These are phyloP conservation scores for Clavariopsis aquatica DNA, from an alignment of 495 filamentous ascomycete species.

Conservation along the genomic window DNA sequence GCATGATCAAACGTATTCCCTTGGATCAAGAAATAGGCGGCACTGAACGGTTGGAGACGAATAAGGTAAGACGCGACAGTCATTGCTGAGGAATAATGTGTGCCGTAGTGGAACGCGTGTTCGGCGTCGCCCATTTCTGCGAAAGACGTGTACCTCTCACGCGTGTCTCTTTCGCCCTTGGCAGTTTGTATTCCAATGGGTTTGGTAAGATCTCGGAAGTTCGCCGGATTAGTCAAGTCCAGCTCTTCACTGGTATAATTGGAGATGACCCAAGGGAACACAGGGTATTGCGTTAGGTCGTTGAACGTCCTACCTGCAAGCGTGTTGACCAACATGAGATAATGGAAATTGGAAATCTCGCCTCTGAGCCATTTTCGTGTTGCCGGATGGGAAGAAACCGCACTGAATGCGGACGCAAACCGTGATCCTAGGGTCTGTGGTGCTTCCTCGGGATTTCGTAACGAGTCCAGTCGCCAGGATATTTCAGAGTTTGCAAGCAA, in stretches of 20 bases:
- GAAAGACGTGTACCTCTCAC: constrained; percentile 80
- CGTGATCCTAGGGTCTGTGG: constrained; percentile 84
- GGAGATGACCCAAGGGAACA: constrained; percentile 95
- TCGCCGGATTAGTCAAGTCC: constrained; percentile 77
- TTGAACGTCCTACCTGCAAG: constrained; percentile 97
- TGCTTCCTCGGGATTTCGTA: constrained; percentile 77
- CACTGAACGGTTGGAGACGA: constrained; percentile 90
- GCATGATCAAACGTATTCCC: constrained; percentile 96
- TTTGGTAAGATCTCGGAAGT: constrained; percentile 88
- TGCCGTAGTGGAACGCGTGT: constrained; percentile 94
- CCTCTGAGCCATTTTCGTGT: constrained; percentile 90
- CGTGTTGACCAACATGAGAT: constrained; percentile 97
- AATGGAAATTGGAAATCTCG: constrained; percentile 97
- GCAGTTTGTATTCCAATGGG: constrained; percentile 94
- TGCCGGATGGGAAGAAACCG: constrained; percentile 68
- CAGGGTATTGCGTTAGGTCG: constrained; percentile 95
- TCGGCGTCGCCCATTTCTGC: constrained; percentile 84
- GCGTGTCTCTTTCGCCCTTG: constrained; percentile 72
- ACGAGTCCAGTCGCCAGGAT: constrained; percentile 81
- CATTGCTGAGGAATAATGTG: constrained; percentile 98
- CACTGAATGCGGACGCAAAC: constrained; percentile 92
- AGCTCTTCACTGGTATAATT: constrained; percentile 97
- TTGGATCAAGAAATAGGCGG: constrained; percentile 95
- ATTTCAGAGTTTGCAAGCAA: constrained; percentile 61
- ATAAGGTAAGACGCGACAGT: constrained; percentile 96